Evolutionary conservation across 139 green algal species (phyloP).

Genomic region (Monoraphidium neglectum): DNA sequence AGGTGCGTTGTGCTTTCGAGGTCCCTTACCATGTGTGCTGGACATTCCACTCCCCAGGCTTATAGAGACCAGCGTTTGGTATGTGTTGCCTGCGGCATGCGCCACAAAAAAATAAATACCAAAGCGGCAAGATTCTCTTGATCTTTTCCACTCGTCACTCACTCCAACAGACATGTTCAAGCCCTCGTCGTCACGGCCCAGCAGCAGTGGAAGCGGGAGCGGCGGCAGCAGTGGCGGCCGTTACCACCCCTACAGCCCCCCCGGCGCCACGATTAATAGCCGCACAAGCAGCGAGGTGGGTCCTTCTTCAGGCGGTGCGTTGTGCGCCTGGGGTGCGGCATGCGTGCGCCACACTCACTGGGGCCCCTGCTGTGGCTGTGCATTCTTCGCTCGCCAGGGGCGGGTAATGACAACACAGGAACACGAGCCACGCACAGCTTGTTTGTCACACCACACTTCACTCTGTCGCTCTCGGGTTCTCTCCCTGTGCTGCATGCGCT

Average conservation of each 20-base stretch:
- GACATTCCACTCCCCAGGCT: background rate
- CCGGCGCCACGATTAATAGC: too few species aligned
- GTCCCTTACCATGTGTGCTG: background rate
- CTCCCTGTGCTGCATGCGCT: background rate
- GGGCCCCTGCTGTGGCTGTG: background rate
- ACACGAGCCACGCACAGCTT: too few species aligned
- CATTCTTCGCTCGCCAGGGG: background rate
- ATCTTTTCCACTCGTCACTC: too few species aligned
- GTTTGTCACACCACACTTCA: background rate
- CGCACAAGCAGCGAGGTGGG: background rate
- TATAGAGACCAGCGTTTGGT: background rate
- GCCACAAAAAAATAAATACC: background rate
- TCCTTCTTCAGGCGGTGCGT: background rate
- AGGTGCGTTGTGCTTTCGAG: background rate
- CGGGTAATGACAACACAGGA: too few species aligned
- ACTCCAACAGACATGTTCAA: too few species aligned
- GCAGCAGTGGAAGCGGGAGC: conserved; percentile 1
- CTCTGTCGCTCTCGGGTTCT: background rate
- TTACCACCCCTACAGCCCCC: background rate
- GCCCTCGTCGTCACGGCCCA: background rate
- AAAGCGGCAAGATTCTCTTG: background rate
- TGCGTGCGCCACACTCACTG: background rate
- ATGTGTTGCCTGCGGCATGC: background rate
- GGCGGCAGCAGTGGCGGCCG: background rate
- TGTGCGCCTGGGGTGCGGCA: background rate